Base-by-base conservation (phyloP, 768 basidiomycete genomes). In the Naganishia vaughanmartiniae region DNA sequence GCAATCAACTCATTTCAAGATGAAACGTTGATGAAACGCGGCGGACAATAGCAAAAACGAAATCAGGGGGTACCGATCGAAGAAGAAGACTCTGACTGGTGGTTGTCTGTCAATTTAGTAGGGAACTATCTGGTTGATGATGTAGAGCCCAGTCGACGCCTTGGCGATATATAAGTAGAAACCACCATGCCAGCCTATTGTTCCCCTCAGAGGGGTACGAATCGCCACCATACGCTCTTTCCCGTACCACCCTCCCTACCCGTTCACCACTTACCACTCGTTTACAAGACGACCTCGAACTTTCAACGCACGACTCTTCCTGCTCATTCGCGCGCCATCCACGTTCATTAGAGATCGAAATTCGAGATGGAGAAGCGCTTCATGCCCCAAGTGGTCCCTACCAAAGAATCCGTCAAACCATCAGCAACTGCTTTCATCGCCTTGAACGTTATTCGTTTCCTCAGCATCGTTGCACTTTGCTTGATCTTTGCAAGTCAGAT, bases 381-480 rank as follows among this genome's bases (percentile, higher is more conserved):
- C 42, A 42, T 63, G 10, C 39, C 60, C 30, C 60, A 63, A 46
- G 9, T 42, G 9, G 42, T 63, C 45, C 14, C 68, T 28, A 63
- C 68, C 30, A 58, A 60, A 28, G 45, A 58, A 60, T 69, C 68
- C 46, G 60, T 63, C 60, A 45, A 54, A 48, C 76, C 77, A 0
- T 78, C 78, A 34, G 75, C 76, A 34, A 74, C 72, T 1, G 66
- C 77, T 55, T 80, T 78, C 70, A 75, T 81, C 76, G 86, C 85
- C 55, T 88, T 95, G 76, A 94, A 95, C 76, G 84, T 78, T 76
- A 85, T 91, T 76, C 90, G 93, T 33, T 82, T 85, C 42, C 81
- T 96, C 55, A 91, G 90, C 82, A 87, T 96, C 75, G 85, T 94
- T 65, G 85, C 87, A 10, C 85, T 95, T 65, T 72, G 90, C 9